A percentile compares a stretch with the other conserved stretches of the same genome.
phyloP scores from a whole-genome alignment of 1,139 yeast species.

The Barnettozyma hawaiiensis region DNA sequence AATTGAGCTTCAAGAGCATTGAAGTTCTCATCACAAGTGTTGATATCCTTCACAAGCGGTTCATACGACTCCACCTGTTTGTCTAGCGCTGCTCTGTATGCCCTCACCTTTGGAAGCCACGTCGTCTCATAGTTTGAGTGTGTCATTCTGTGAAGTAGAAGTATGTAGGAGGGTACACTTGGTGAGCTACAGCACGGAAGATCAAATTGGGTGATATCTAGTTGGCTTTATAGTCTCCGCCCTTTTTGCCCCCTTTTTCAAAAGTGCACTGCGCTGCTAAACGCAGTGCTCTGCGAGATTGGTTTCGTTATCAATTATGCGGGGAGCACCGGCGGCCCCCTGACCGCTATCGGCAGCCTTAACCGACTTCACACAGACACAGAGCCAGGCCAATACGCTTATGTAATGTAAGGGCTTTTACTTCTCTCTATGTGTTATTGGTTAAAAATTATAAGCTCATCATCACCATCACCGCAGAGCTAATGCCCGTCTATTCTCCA shows the following conservation, averaged over 20 bases:
- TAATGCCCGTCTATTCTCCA: no score
- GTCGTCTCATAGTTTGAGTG: slow-evolving; percentile 10
- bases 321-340: no score
- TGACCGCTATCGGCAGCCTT: not conserved
- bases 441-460: no score
- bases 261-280: not conserved
- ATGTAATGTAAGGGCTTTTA: no score
- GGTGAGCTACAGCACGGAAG: not conserved
- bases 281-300: not conserved
- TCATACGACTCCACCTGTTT: slow-evolving; percentile 19
- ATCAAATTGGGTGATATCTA: not conserved
- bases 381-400: no score
- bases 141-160: no score
- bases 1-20: slow-evolving; percentile 20
- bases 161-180: no score
- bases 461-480: no score
- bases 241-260: not conserved
- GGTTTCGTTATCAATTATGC: no score
- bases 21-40: slow-evolving; percentile 18
- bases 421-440: no score
- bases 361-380: not conserved
- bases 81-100: slow-evolving; percentile 16
- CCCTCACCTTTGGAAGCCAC: slow-evolving; percentile 22
- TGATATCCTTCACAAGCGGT: slow-evolving; percentile 14
- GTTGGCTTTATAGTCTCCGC: not conserved